Conservation (phyloP, 2,329 filamentous ascomycete species). For the Alternaria ventricosa region DNA sequence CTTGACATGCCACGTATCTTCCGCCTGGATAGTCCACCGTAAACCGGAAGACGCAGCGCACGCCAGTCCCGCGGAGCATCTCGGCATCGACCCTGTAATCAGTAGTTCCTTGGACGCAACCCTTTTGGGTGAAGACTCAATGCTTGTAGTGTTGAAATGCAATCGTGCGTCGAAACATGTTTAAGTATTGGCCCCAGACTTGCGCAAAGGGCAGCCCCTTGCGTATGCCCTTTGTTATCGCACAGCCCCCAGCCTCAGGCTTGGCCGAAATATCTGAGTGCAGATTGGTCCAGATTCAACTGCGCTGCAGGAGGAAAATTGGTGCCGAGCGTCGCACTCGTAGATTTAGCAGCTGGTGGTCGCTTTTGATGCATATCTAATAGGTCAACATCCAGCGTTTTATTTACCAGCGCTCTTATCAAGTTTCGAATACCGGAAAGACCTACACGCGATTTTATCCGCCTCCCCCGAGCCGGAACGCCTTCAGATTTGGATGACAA, state of each 20-base stretch:
- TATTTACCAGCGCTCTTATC: background rate
- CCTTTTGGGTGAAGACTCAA: background rate
- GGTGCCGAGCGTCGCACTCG: background rate
- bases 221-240: background rate
- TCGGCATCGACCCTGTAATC: background rate
- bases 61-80: background rate
- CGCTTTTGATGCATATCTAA: background rate
- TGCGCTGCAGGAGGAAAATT: background rate
- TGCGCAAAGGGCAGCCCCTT: background rate
- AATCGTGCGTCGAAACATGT: background rate
- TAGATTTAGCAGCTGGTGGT: background rate
- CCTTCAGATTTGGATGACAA: background rate
- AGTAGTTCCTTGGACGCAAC: background rate
- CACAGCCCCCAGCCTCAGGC: background rate
- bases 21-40: background rate
- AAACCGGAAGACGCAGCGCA: background rate
- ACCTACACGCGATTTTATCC: background rate
- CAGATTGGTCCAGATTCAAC: background rate
- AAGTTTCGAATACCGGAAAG: background rate
- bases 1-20: background rate
- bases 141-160: background rate
- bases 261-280: background rate
- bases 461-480: background rate
- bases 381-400: background rate
- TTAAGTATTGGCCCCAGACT: background rate